Percentiles rank a stretch among this genome's conserved stretches.
Evolutionary conservation across 2,329 filamentous ascomycete genomes (phyloP).

Genomic region (Aspergillus sp.): DNA sequence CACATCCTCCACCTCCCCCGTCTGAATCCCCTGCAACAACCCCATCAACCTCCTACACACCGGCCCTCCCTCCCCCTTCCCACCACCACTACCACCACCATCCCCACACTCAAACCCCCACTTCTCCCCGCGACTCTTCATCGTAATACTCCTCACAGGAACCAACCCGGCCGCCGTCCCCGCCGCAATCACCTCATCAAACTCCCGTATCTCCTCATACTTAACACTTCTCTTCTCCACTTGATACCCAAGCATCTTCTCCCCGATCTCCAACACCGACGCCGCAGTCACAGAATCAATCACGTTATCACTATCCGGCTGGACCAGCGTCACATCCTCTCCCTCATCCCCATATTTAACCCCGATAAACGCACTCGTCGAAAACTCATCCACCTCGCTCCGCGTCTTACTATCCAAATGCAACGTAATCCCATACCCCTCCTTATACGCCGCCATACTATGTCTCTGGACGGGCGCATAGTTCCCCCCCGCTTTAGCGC

Average conservation of each 20-base stretch:
- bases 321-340: conserved; percentile 67
- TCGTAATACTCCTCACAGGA: conserved; percentile 86
- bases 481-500: conserved; percentile 93
- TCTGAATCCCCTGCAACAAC: conserved; percentile 82
- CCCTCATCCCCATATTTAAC: conserved; percentile 60
- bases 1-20: conserved; percentile 73
- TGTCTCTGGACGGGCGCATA: conserved; percentile 89
- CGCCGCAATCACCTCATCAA: conserved; percentile 83
- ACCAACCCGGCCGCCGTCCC: conserved; percentile 90
- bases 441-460: conserved; percentile 75
- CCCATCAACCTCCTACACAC: conserved; percentile 71
- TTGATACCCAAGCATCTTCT: conserved; percentile 74
- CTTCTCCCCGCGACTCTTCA: conserved; percentile 59
- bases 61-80: conserved; percentile 59
- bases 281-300: conserved; percentile 86
- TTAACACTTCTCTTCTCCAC: conserved; percentile 70
- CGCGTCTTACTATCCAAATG: conserved; percentile 85
- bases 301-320: conserved; percentile 84
- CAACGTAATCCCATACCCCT: conserved; percentile 91
- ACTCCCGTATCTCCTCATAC: conserved; percentile 63
- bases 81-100: conserved; percentile 39
- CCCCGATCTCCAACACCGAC: conserved; percentile 72
- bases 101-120: conserved; percentile 54
- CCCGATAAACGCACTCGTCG: conserved; percentile 89
- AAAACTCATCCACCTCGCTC: conserved; percentile 92